phyloP scores from a whole-genome alignment of 2,329 filamentous ascomycete genomes.

The Fusarium staphyleae region DNA sequence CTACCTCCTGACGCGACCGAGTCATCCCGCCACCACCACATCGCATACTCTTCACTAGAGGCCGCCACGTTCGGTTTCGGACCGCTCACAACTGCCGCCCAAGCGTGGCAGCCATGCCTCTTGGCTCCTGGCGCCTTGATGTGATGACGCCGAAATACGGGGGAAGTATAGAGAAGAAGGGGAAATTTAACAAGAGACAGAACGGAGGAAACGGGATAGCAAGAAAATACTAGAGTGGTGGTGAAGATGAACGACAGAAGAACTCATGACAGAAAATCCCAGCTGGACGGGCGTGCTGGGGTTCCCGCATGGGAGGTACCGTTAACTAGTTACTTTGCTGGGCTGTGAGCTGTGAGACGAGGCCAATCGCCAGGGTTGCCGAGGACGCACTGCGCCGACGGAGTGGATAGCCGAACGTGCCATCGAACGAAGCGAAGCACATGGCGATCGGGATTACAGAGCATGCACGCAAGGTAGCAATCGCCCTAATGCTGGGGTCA shows the following conservation, averaged over 20 bases:
- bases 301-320: background rate
- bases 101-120: background rate
- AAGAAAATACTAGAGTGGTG: no score
- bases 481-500: no score
- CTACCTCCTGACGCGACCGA: no score
- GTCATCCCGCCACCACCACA: no score
- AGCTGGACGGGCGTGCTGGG: constrained; percentile 1
- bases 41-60: background rate
- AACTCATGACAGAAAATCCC: no score
- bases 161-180: background rate
- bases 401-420: no score
- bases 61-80: background rate
- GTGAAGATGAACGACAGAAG: background rate
- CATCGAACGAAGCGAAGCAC: no score
- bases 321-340: constrained; percentile 2
- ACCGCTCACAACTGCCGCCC: background rate
- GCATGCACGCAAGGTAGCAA: no score
- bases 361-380: background rate
- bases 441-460: no score
- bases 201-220: background rate
- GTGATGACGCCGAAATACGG: background rate
- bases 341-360: no score
- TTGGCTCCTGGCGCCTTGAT: background rate
- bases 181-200: no score
- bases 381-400: no score